Conservation (phyloP, 768 basidiomycete genomes). For the Mycena vitilis region DNA sequence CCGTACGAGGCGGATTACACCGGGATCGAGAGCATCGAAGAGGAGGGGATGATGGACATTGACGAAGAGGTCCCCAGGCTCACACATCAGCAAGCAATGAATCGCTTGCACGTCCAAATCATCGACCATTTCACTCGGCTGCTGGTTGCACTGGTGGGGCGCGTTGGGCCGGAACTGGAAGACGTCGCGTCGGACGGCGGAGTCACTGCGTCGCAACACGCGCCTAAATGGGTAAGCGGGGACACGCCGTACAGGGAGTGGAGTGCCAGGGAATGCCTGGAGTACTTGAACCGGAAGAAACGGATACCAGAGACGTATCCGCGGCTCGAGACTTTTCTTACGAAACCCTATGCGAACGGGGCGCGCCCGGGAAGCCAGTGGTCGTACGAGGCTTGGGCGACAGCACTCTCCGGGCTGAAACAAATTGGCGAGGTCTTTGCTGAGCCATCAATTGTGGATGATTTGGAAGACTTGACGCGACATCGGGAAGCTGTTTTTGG, state of each 20-base stretch:
- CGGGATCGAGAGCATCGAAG: constrained; percentile 26
- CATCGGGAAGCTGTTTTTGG: constrained; percentile 31
- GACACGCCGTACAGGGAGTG: constrained; percentile 59
- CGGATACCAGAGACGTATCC: constrained; percentile 51
- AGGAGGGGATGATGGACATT: constrained; percentile 64
- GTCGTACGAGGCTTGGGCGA: constrained; percentile 75
- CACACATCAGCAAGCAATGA: constrained; percentile 67
- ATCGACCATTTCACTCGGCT: constrained; percentile 76
- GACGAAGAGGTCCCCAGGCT: constrained; percentile 64
- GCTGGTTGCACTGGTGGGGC: constrained; percentile 67
- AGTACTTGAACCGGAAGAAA: constrained; percentile 63
- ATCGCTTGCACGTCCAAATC: constrained; percentile 74
- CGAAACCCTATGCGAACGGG: constrained; percentile 59
- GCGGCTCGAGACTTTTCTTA: constrained; percentile 64
- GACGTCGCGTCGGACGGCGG: constrained; percentile 48
- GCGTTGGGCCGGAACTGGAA: constrained; percentile 60
- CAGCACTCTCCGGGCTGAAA: constrained; percentile 58
- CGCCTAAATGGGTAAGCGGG: constrained; percentile 59
- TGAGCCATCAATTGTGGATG: constrained; percentile 61
- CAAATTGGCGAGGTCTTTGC: constrained; percentile 63
- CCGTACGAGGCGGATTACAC: constrained; percentile 50
- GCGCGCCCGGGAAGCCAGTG: constrained; percentile 81
- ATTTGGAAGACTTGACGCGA: constrained; percentile 24
- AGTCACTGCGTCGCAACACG: constrained; percentile 62
- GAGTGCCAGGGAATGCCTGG: constrained; percentile 66